These are phyloP conservation scores for Phoma herbarum DNA, from an alignment of 2,329 filamentous ascomycete genomes.

Conservation along the genomic window DNA sequence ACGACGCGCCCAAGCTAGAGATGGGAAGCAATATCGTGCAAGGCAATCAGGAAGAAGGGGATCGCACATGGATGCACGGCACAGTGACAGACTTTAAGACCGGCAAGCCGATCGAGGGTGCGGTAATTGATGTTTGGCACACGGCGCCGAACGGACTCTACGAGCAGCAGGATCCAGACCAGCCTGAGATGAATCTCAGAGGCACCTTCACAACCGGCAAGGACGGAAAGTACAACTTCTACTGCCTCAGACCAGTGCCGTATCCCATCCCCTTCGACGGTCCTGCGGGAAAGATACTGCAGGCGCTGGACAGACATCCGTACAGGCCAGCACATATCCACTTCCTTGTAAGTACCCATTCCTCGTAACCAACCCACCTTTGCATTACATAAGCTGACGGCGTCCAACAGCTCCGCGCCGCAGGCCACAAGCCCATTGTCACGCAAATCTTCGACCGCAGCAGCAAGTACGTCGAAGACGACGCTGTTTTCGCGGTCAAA, in stretches of 20 bases:
- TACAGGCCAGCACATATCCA: conserved; percentile 72
- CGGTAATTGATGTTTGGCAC: conserved; percentile 80
- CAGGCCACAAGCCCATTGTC: conserved; percentile 72
- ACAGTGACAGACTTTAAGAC: conserved; percentile 66
- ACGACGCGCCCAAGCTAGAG: conserved; percentile 73
- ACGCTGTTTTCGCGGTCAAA: conserved; percentile 68
- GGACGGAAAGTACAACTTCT: conserved; percentile 67
- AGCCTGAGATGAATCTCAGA: conserved; percentile 77
- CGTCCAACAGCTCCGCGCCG: conserved; percentile 57
- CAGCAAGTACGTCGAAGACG: conserved; percentile 68
- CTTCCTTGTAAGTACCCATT: conserved; percentile 59
- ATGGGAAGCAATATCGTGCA: conserved; percentile 73
- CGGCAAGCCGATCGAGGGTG: conserved; percentile 69
- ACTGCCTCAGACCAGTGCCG: conserved; percentile 54
- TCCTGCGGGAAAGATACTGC: conserved; percentile 65
- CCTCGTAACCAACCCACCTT: too few relatives aligned
- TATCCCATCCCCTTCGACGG: conserved; percentile 67
- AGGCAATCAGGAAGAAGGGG: conserved; percentile 55
- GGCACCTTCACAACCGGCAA: conserved; percentile 75
- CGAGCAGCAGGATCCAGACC: conserved; percentile 76
- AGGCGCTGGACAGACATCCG: conserved; percentile 68
- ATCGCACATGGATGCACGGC: conserved; percentile 73
- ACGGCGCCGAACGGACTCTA: conserved; percentile 73
- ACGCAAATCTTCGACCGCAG: conserved; percentile 80
- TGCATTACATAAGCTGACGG: neutral